phyloP scores from a whole-genome alignment of 2,329 filamentous ascomycete species.

The Rhynchosporium secalis region DNA sequence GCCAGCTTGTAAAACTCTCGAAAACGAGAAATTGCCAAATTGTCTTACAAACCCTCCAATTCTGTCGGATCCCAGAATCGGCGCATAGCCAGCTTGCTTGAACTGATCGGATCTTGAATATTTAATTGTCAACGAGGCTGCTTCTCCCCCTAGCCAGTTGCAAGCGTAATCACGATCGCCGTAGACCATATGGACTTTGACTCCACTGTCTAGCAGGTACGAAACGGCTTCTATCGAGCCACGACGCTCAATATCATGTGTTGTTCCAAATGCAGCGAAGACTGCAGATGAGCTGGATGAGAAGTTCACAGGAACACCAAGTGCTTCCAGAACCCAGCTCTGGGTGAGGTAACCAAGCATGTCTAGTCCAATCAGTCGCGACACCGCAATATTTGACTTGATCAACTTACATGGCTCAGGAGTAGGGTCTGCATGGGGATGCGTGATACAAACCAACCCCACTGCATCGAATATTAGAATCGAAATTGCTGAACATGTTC shows the following conservation, averaged over 20 bases:
- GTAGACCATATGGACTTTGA: slow-evolving; percentile 70
- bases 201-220: slow-evolving; percentile 56
- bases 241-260: slow-evolving; percentile 60
- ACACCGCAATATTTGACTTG: not conserved
- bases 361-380: not conserved
- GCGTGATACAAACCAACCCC: slow-evolving; percentile 32
- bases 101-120: slow-evolving; percentile 51
- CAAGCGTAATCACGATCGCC: slow-evolving; percentile 61
- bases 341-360: slow-evolving; percentile 26
- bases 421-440: slow-evolving; percentile 18
- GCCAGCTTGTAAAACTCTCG: slow-evolving; percentile 62
- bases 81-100: slow-evolving; percentile 64
- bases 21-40: slow-evolving; percentile 69
- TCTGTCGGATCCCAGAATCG: slow-evolving; percentile 65
- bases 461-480: not conserved
- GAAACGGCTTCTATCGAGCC: slow-evolving; percentile 59
- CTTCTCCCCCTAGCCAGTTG: slow-evolving; percentile 58
- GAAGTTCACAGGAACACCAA: slow-evolving; percentile 62
- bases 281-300: slow-evolving; percentile 49
- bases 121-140: slow-evolving; percentile 51
- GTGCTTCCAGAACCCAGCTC: slow-evolving; percentile 49
- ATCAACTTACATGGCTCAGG: slow-evolving; percentile 11
- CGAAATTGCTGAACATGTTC: not conserved
- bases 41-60: slow-evolving; percentile 71
- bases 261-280: slow-evolving; percentile 45